Conservation (phyloP, 2,329 filamentous ascomycete genomes). For the Aspergillus hiratsukae region DNA sequence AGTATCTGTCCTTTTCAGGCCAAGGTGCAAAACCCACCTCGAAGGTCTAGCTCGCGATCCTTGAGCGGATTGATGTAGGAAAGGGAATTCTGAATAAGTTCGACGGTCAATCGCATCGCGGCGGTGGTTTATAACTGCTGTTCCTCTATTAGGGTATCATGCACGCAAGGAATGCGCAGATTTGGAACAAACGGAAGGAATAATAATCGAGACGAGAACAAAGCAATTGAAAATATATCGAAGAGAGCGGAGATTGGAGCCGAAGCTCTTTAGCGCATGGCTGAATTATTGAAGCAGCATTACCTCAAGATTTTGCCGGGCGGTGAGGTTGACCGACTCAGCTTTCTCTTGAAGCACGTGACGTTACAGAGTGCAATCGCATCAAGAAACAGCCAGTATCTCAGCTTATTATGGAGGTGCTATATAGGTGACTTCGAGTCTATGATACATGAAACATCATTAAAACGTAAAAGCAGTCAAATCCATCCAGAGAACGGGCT, state of each 20-base stretch:
- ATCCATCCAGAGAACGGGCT: constrained; percentile 1
- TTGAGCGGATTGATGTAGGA: constrained; percentile 98
- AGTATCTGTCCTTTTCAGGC: constrained; percentile 93
- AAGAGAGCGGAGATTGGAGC: constrained; percentile 2
- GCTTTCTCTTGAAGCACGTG: neutral
- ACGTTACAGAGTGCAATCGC: neutral
- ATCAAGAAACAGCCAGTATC: neutral
- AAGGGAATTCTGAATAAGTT: constrained; percentile 88
- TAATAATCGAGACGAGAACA: neutral
- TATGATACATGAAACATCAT: constrained; percentile 15
- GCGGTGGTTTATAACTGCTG: constrained; percentile 11
- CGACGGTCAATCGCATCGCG: constrained; percentile 88
- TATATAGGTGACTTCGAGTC: constrained; percentile 2
- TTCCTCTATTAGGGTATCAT: constrained; percentile 17
- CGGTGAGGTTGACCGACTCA: constrained; percentile 1
- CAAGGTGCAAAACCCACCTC: constrained; percentile 69
- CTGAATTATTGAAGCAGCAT: constrained; percentile 7
- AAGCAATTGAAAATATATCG: neutral
- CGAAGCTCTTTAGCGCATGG: constrained; percentile 8
- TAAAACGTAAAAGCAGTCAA: constrained; percentile 10
- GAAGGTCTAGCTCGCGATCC: constrained; percentile 97
- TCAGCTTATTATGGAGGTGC: neutral
- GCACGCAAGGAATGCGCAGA: neutral
- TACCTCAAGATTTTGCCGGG: constrained; percentile 9
- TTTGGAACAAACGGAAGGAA: neutral